Conservation (phyloP, 495 filamentous ascomycete genomes). For the Podospora sp. region DNA sequence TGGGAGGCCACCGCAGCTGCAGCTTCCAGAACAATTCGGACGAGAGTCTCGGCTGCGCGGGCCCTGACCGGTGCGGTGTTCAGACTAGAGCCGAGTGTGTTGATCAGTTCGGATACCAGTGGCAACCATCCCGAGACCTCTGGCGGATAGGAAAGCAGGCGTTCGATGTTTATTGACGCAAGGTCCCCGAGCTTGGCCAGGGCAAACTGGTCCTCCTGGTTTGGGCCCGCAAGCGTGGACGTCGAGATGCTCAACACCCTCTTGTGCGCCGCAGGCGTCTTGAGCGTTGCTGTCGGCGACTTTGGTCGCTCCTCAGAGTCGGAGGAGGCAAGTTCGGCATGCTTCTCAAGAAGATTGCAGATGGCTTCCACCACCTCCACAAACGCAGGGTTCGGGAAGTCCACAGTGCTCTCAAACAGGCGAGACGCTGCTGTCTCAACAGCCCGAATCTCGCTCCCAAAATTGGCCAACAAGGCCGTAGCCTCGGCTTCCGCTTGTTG, state of each 20-base stretch:
- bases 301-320: conserved; percentile 39
- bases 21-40: conserved; percentile 69
- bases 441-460: conserved; percentile 77
- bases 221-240: conserved; percentile 53
- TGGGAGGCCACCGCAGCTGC: conserved; percentile 54
- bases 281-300: conserved; percentile 34
- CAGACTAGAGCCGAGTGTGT: conserved; percentile 56
- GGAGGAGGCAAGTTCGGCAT: conserved; percentile 32
- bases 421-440: conserved; percentile 86
- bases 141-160: conserved; percentile 66
- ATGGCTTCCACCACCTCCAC: conserved; percentile 75
- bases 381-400: conserved; percentile 83
- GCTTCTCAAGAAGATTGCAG: conserved; percentile 62
- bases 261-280: conserved; percentile 52
- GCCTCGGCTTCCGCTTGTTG: conserved; percentile 48
- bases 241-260: conserved; percentile 63
- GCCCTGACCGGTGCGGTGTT: conserved; percentile 65
- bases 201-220: conserved; percentile 73
- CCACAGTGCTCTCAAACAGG: conserved; percentile 84
- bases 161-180: conserved; percentile 74
- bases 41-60: conserved; percentile 72
- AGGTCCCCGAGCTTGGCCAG: conserved; percentile 80
- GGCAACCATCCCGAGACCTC: conserved; percentile 72
- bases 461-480: conserved; percentile 59
- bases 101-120: conserved; percentile 70